Evolutionary conservation across 257 asterid species (phyloP).

Genomic region (Solanum dulcamara): DNA sequence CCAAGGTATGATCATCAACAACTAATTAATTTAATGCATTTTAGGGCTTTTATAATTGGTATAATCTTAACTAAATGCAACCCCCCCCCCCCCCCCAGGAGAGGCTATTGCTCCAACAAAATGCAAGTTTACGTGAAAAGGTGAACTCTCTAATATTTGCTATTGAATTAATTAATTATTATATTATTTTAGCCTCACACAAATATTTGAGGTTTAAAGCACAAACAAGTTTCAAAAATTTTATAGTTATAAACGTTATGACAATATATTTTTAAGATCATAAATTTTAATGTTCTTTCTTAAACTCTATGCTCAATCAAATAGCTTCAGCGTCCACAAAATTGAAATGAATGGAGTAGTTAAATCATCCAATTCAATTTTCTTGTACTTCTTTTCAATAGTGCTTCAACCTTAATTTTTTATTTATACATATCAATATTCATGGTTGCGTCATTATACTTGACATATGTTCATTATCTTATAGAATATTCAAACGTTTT

Average conservation of each 20-base stretch:
- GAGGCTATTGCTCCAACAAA: slow-evolving; percentile 15
- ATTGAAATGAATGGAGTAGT: background rate
- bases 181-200: background rate
- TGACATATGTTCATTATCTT: background rate
- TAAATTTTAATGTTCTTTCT: background rate
- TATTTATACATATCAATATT: background rate
- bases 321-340: background rate
- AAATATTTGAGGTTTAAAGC: no score
- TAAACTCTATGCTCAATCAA: background rate
- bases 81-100: background rate
- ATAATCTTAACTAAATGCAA: background rate
- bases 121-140: slow-evolving; percentile 16
- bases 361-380: background rate
- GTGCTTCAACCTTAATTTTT: background rate
- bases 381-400: background rate
- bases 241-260: background rate
- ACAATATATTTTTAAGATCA: background rate
- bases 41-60: background rate
- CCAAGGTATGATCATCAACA: slow-evolving; percentile 10
- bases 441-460: background rate
- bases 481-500: background rate
- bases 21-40: background rate
- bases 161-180: background rate
- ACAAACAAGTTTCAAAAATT: background rate
- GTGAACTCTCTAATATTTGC: background rate